Conservation (phyloP, 495 filamentous ascomycete genomes). For the Aspergillus conjunctus region DNA sequence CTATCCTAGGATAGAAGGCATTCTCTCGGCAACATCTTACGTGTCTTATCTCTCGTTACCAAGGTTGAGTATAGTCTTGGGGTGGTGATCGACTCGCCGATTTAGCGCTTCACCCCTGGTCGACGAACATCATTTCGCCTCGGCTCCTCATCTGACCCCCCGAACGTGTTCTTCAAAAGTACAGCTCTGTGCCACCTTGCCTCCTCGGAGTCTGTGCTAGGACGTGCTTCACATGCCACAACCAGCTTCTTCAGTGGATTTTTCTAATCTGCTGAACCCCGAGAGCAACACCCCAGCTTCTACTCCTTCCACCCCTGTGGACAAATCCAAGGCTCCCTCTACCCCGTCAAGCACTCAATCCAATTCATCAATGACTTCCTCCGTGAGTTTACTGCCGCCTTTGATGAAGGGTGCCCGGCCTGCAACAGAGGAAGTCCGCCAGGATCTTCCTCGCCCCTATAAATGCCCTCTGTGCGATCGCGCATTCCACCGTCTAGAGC, state of each 20-base stretch:
- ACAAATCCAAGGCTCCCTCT: slow-evolving; percentile 22
- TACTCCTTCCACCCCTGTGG: slow-evolving; percentile 30
- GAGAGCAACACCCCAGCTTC: slow-evolving; percentile 40
- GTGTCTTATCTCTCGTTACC: slow-evolving; percentile 12
- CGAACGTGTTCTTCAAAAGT: slow-evolving; percentile 23
- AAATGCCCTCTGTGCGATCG: slow-evolving; percentile 98
- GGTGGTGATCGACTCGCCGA: slow-evolving; percentile 38
- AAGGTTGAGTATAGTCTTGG: slow-evolving; percentile 26
- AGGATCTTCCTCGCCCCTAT: slow-evolving; percentile 93
- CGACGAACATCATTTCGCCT: slow-evolving; percentile 28
- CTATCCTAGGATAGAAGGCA: neutral
- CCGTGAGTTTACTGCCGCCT: slow-evolving; percentile 66
- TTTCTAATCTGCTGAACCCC: slow-evolving; percentile 77
- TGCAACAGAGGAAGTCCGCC: slow-evolving; percentile 57
- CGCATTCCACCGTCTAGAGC: slow-evolving; percentile 97
- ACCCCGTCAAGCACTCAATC: slow-evolving; percentile 38
- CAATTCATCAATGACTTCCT: slow-evolving; percentile 65
- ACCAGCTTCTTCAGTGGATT: slow-evolving; percentile 70
- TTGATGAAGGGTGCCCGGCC: slow-evolving; percentile 67
- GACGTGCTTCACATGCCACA: slow-evolving; percentile 68
- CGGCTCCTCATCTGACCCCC: slow-evolving; percentile 25
- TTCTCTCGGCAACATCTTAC: slow-evolving; percentile 19
- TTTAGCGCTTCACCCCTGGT: slow-evolving; percentile 33
- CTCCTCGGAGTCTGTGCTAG: slow-evolving; percentile 20
- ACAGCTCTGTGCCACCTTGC: slow-evolving; percentile 29